These are phyloP conservation scores for Eucalyptus marginata DNA, from an alignment of 345 rosid genomes.

Conservation along the genomic window DNA sequence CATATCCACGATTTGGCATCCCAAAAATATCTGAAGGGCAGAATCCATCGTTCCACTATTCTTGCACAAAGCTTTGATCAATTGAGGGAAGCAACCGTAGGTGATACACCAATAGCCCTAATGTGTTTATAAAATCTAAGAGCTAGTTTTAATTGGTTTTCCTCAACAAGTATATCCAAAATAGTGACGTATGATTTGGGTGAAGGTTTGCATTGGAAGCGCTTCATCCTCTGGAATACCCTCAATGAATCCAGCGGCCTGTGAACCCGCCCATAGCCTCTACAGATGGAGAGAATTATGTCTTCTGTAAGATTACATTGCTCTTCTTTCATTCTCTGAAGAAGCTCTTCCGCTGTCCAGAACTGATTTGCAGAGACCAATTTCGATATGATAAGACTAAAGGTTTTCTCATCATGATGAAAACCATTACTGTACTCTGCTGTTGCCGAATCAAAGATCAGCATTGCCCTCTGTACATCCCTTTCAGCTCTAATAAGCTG, in stretches of 20 bases:
- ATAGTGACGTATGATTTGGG: constrained; percentile 45
- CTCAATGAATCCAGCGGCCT: constrained; percentile 58
- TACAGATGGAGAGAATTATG: constrained; percentile 49
- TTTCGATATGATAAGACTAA: constrained; percentile 47
- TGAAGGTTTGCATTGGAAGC: constrained; percentile 44
- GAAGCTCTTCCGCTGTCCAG: constrained; percentile 55
- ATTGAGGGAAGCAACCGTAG: constrained; percentile 61
- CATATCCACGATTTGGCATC: constrained; percentile 63
- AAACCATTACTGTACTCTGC: constrained; percentile 64
- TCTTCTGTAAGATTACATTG: constrained; percentile 46
- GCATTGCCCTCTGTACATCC: constrained; percentile 39
- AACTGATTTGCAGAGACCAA: constrained; percentile 60
- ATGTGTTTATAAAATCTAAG: constrained; percentile 60
- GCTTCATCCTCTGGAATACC: constrained; percentile 63
- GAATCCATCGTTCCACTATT: constrained; percentile 48
- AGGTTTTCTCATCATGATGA: constrained; percentile 44
- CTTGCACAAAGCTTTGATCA: constrained; percentile 84
- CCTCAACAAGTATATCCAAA: constrained; percentile 66
- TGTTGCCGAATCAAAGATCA: constrained; percentile 63
- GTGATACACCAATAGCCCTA: constrained; percentile 51
- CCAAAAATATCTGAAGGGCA: constrained; percentile 67
- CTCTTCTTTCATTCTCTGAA: constrained; percentile 59
- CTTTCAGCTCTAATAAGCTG: constrained; percentile 52
- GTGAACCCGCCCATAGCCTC: constrained; percentile 77
- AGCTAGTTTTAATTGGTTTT: constrained; percentile 53